Evolutionary conservation across 192 early-diverging fungal genomes (phyloP), one percentile per base, ranked within the genome.

Genomic region (Linnemannia exigua): DNA sequence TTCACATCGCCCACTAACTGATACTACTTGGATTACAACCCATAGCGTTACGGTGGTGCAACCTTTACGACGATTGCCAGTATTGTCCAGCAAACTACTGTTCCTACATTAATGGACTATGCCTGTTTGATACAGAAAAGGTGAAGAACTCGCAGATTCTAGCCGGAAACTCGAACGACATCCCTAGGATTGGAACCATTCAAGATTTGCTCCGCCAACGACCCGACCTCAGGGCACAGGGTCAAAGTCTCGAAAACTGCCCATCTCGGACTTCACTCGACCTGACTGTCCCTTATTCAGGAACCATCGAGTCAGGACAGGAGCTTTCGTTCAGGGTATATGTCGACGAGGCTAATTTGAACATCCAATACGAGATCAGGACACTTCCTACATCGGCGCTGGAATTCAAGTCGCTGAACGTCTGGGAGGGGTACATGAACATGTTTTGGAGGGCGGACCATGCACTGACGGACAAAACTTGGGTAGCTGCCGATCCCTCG

Each of bases 401-500:
- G 66, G 54, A 79, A 31, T 88, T 83, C 76, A 76, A 83, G 35
- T 47, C 87, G 5, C 73, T 88, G 31, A 88, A 88, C 38, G 81
- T 83, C 1, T 88, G 87, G 87, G 81, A 88, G 28, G 81, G 87
- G 28, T 79, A 70, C 35, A 83, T 88, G 81, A 88, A 88, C 69
- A 88, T 86, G 84, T 86, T 68, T 46, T 86, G 84, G 84, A 67
- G 84, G 2, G 84, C 84, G 16, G 77, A 79, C 31, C 84, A 86
- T 73, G 79, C 51, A 58, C 35, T 80, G 69, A 76, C 77, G 22
- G 78, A 80, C 50, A 25, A 66, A 28, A 66, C 66, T 35, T 85
- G 76, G 73, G 1, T 12, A 11, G 46, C 54, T 4, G 50, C 74
- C 1, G 54, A 77, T 6, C 68, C 73, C 15, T 48, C 33, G 2